Evolutionary conservation across 1,139 yeast genomes (phyloP), one percentile per base, ranked within the genome.

Genomic region (Scheffersomyces segobiensis): DNA sequence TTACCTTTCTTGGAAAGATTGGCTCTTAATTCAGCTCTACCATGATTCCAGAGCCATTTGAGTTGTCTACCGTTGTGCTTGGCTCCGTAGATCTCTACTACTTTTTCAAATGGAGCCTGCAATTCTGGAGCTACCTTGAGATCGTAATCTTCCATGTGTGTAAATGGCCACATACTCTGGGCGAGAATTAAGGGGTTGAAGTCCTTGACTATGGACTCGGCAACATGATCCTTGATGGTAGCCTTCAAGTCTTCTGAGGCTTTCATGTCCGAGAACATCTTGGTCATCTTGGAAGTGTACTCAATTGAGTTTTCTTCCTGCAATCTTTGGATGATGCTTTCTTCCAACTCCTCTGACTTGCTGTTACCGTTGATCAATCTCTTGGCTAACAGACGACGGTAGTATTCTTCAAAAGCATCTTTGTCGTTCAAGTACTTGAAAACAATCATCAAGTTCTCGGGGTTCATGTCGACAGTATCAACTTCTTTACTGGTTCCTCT

Each of bases 31-130:
- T 96, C 99, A 62, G 97, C 96, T 73, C 96, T 90, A 52, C 97
- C 92, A 70, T 92, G 87, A 65, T 92, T 91, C 98, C 98, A 96
- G 59, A 95, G 82, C 99, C 99, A 96, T 69, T 91, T 89, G 67
- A 96, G 84, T 64, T 92, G 88, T 72, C 99, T 84, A 17, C 98
- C 98, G 60, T 82, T 85, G 72, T 95, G 98, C 67, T 90, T 90
- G 53, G 82, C 78, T 54, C 85, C 82, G 71, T 95, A 96, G 61
- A 89, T 83, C 52, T 83, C 81, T 60, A 87, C 87, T 59, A 95
- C 87, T 60, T 85, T 84, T 55, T 87, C 86, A 65, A 89, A 86
- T 1, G 96, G 86, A 48, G 81, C 79, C 59, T 79, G 74, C 63
- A 96, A 79, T 63, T 87, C 91, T 2, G 82, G 74, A 68, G 84